Evolutionary conservation across 805 yeast genomes (phyloP).

Genomic region (Monosporozyma siamensis): DNA sequence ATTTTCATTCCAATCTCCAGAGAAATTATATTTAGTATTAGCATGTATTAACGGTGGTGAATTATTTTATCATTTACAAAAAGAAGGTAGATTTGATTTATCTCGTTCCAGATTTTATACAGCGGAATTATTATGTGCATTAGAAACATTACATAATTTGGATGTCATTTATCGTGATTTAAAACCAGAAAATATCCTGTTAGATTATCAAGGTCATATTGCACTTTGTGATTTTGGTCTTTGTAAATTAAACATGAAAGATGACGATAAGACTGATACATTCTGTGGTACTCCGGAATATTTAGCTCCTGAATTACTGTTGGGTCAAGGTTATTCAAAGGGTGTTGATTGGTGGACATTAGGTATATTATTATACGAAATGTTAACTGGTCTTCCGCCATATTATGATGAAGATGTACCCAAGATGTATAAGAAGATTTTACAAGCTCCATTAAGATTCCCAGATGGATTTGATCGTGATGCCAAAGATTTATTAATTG

Average conservation of each 20-base stretch:
- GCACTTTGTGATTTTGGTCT: conserved; percentile 96
- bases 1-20: conserved; percentile 95
- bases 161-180: conserved; percentile 92
- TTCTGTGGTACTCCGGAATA: conserved; percentile 99
- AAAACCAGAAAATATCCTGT: conserved; percentile 89
- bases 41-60: conserved; percentile 97
- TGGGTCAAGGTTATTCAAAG: conserved; percentile 91
- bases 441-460: conserved; percentile 80
- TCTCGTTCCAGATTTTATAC: conserved; percentile 88
- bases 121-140: conserved; percentile 86
- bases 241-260: conserved; percentile 90
- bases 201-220: conserved; percentile 96
- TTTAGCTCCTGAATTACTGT: conserved; percentile 84
- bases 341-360: conserved; percentile 98
- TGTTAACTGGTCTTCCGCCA: conserved; percentile 96
- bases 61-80: conserved; percentile 85
- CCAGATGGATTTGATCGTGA: conserved; percentile 81
- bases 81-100: conserved; percentile 79
- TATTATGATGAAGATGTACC: conserved; percentile 91
- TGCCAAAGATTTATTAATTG: conserved; percentile 70
- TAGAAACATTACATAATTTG: conserved; percentile 83
- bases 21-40: conserved; percentile 79
- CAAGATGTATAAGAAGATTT: conserved; percentile 86
- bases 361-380: conserved; percentile 87
- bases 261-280: conserved; percentile 79